A percentile compares a stretch with the other conserved stretches of the same genome.
phyloP scores from a whole-genome alignment of 257 asterid genomes.

The Pogostemon cablin region DNA sequence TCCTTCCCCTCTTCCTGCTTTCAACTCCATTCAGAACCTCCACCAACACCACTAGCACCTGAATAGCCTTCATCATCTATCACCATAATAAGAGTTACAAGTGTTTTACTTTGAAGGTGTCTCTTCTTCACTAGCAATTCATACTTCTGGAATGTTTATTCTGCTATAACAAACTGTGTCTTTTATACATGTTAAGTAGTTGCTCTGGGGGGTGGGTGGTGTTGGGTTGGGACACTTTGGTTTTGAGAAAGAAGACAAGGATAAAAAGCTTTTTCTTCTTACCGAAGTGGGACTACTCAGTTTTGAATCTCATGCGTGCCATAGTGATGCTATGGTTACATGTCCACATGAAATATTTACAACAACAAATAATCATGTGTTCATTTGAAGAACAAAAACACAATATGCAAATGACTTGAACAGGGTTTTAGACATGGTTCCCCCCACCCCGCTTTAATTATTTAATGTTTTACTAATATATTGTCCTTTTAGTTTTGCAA shows the following conservation, averaged over 20 bases:
- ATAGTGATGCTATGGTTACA: not conserved
- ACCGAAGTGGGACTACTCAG: not conserved
- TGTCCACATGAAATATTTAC: not conserved
- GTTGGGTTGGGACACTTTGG: not conserved
- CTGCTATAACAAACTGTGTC: constrained; percentile 22
- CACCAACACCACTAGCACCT: constrained; percentile 32
- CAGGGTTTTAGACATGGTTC: not conserved
- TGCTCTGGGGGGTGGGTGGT: not conserved
- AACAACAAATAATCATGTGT: too few relatives aligned
- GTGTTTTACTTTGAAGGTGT: constrained; percentile 38
- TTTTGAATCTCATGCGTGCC: not conserved
- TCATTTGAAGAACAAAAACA: not conserved
- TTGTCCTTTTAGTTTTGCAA: not conserved
- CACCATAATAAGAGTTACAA: not conserved
- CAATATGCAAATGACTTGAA: not conserved
- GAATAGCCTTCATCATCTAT: constrained; percentile 35
- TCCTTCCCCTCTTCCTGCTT: constrained; percentile 47
- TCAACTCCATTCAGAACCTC: constrained; percentile 37
- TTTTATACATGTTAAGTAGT: constrained; percentile 13
- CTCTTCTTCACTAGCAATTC: constrained; percentile 23
- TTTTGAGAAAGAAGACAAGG: not conserved
- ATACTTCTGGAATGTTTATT: constrained; percentile 24
- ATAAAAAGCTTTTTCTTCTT: not conserved
- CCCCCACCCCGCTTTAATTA: too few relatives aligned
- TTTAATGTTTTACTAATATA: too few relatives aligned